Evolutionary conservation across 768 basidiomycete species (phyloP).

Genomic region (Mycena haematopus): DNA sequence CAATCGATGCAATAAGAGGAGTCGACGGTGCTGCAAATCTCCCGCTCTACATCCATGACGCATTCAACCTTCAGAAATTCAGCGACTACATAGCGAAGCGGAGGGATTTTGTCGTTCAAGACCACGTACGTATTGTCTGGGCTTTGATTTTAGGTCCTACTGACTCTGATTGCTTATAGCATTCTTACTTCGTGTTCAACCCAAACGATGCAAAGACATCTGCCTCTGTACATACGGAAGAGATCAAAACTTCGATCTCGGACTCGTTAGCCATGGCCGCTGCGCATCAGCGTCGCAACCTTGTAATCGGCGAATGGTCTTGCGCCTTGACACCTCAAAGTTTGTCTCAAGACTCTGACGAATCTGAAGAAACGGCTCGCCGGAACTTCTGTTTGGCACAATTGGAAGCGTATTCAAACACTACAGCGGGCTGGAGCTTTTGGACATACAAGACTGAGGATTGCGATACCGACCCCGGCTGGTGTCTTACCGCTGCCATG

Average conservation of each 20-base stretch:
- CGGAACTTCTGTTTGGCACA: slow-evolving; percentile 64
- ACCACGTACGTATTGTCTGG: slow-evolving; percentile 45
- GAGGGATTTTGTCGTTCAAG: slow-evolving; percentile 70
- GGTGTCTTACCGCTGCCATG: slow-evolving; percentile 73
- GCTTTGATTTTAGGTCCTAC: background rate
- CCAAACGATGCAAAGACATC: slow-evolving; percentile 53
- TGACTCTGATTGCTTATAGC: slow-evolving; percentile 32
- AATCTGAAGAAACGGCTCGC: slow-evolving; percentile 50
- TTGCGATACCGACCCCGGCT: slow-evolving; percentile 63
- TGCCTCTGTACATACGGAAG: slow-evolving; percentile 63
- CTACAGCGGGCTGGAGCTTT: slow-evolving; percentile 69
- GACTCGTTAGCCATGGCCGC: slow-evolving; percentile 39
- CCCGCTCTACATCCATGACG: slow-evolving; percentile 74
- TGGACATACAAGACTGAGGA: slow-evolving; percentile 74
- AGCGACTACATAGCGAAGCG: slow-evolving; percentile 54
- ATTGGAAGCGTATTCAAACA: slow-evolving; percentile 60
- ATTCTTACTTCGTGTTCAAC: slow-evolving; percentile 75
- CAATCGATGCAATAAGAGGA: slow-evolving; percentile 54
- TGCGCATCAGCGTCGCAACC: slow-evolving; percentile 43
- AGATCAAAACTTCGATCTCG: slow-evolving; percentile 48
- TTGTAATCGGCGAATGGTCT: slow-evolving; percentile 88
- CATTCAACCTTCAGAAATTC: slow-evolving; percentile 63
- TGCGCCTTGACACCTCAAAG: slow-evolving; percentile 74
- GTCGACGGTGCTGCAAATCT: slow-evolving; percentile 46
- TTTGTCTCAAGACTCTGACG: slow-evolving; percentile 45